Evolutionary conservation across 2,329 filamentous ascomycete genomes (phyloP).

Genomic region (Hypoxylon sp.): DNA sequence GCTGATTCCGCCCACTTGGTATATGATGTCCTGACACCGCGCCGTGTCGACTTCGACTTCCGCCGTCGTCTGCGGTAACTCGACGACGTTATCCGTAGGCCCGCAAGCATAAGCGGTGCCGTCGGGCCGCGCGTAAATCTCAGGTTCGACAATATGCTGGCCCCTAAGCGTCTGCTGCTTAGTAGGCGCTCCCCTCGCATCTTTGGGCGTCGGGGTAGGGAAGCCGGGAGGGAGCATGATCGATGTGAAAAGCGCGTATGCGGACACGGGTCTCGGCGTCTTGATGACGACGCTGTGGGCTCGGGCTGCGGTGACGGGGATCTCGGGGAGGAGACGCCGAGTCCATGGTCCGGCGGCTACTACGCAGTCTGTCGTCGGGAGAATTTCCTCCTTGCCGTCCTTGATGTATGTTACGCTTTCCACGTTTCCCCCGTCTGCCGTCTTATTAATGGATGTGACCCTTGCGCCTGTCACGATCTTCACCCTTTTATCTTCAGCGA

Average conservation of each 20-base stretch:
- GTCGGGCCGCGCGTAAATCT: constrained; percentile 83
- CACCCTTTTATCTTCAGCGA: constrained; percentile 75
- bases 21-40: constrained; percentile 78
- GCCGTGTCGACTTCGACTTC: constrained; percentile 76
- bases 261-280: constrained; percentile 62
- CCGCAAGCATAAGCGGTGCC: constrained; percentile 84
- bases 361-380: constrained; percentile 53
- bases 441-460: constrained; percentile 50
- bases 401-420: constrained; percentile 53
- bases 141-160: constrained; percentile 71
- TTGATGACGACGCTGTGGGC: constrained; percentile 65
- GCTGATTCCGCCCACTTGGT: constrained; percentile 70
- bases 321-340: constrained; percentile 58
- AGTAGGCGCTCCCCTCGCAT: constrained; percentile 31
- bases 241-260: constrained; percentile 79
- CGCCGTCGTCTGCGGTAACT: constrained; percentile 72
- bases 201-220: constrained; percentile 53
- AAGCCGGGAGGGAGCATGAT: constrained; percentile 74
- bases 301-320: constrained; percentile 60
- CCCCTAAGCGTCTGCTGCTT: constrained; percentile 45
- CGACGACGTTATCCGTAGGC: constrained; percentile 72
- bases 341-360: constrained; percentile 65
- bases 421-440: constrained; percentile 43
- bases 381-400: constrained; percentile 47
- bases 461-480: constrained; percentile 62